These are phyloP conservation scores for Blastobotrys ciferrii DNA, from an alignment of 1,139 yeast genomes.

Conservation along the genomic window DNA sequence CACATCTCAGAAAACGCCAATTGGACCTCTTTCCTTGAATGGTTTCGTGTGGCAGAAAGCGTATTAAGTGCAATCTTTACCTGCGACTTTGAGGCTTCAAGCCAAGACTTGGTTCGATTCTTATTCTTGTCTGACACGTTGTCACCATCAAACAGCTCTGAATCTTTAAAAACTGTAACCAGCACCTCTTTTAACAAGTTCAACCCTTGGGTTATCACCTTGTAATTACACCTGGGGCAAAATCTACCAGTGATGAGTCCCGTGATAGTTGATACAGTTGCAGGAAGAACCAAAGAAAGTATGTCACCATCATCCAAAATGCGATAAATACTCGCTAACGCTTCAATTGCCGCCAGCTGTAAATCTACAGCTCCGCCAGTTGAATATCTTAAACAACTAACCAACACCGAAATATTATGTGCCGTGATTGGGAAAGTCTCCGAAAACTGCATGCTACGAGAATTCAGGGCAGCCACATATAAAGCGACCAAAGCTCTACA, in stretches of 20 bases:
- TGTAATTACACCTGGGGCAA: constrained; percentile 41
- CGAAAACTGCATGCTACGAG: constrained; percentile 16
- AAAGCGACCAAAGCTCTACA: constrained; percentile 38
- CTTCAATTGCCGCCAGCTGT: constrained; percentile 39
- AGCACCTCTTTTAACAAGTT: constrained; percentile 38
- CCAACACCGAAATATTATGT: constrained; percentile 45
- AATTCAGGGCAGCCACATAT: constrained; percentile 36
- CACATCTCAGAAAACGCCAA: constrained; percentile 36
- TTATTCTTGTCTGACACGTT: constrained; percentile 21
- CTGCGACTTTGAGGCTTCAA: constrained; percentile 61
- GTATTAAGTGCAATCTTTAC: constrained; percentile 40
- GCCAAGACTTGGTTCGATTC: constrained; percentile 57
- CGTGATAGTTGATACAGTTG: constrained; percentile 50
- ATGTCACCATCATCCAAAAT: constrained; percentile 50
- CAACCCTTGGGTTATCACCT: constrained; percentile 40
- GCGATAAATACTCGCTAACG: constrained; percentile 34
- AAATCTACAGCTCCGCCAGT: constrained; percentile 30
- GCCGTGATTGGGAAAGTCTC: constrained; percentile 46
- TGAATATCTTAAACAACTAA: constrained; percentile 37
- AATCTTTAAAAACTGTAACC: constrained; percentile 43
- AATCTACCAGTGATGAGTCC: constrained; percentile 43
- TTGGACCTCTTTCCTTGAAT: constrained; percentile 37
- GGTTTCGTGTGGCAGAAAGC: constrained; percentile 28
- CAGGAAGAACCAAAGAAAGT: constrained; percentile 55
- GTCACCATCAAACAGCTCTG: constrained; percentile 24